Evolutionary conservation across 2,329 filamentous ascomycete species (phyloP), one percentile per base, ranked within the genome.

Genomic region (Cadophora sp.): DNA sequence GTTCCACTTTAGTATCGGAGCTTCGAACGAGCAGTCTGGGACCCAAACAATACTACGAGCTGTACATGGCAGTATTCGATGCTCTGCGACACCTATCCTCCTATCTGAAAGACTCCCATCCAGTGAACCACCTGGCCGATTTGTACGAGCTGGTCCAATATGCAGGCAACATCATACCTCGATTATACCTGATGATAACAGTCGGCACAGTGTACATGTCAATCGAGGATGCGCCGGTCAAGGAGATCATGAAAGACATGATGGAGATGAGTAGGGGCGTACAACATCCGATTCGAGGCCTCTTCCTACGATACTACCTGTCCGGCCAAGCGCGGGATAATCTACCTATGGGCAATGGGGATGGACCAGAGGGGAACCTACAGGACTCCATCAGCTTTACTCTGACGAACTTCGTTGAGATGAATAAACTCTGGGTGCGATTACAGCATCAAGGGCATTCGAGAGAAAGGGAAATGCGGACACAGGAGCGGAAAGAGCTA

Each of bases 171-270:
- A 98, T 99, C 73, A 91, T 99, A 67, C 96, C 96, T 27, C 90
- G 96, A 72, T 84, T 99, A 70, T 99, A 99, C 79, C 90, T 99
- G 68, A 99, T 99, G 96, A 96, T 99, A 76, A 99, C 96, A 0
- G 96, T 99, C 47, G 96, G 96, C 66, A 99, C 96, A 2, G 96
- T 97, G 59, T 99, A 99, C 83, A 99, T 99, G 96, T 91, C 93
- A 30, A 96, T 99, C 77, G 92, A 96, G 76, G 96, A 98, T 85
- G 96, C 96, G 66, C 96, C 96, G 0, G 96, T 99, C 73, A 99
- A 99, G 82, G 96, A 99, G 83, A 93, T 99, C 70, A 99, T 99
- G 96, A 99, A 99, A 82, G 96, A 99, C 80, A 99, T 99, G 96
- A 99, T 99, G 96, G 96, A 99, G 81, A 99, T 99, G 96, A 98